phyloP scores from a whole-genome alignment of 352 stramenopile species.

The Phytophthora tentaculata region DNA sequence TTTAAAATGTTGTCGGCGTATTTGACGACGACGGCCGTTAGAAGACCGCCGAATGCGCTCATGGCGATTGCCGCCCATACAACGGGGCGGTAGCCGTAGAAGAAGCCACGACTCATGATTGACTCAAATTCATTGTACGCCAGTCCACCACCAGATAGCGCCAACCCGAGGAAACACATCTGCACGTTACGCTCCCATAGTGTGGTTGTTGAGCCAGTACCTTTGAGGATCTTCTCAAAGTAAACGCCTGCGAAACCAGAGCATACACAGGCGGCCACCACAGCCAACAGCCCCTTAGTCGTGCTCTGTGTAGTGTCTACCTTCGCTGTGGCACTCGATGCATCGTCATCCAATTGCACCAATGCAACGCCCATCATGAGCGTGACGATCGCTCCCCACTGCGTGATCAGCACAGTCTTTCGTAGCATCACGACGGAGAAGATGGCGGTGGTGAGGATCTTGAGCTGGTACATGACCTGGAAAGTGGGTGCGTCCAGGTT shows the following conservation, averaged over 20 bases:
- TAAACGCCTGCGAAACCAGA: conserved; percentile 88
- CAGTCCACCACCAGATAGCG: conserved; percentile 63
- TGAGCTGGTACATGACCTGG: conserved; percentile 89
- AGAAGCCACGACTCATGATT: conserved; percentile 65
- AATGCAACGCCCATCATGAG: conserved; percentile 85
- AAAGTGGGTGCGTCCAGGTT: conserved; percentile 85
- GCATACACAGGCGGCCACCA: conserved; percentile 76
- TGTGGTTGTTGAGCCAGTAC: conserved; percentile 55
- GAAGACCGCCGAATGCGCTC: conserved; percentile 74
- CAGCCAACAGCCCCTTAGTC: conserved; percentile 68
- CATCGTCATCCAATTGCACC: conserved; percentile 70
- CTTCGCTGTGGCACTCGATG: conserved; percentile 18
- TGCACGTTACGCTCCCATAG: conserved; percentile 88
- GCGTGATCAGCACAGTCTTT: conserved; percentile 70
- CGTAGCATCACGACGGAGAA: conserved; percentile 86
- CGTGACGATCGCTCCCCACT: conserved; percentile 81
- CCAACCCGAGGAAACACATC: conserved; percentile 78
- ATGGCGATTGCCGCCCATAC: conserved; percentile 76
- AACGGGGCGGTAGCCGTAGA: conserved; percentile 83
- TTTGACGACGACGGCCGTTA: conserved; percentile 87
- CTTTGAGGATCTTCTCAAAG: conserved; percentile 90
- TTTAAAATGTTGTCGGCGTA: conserved; percentile 91
- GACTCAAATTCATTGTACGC: conserved; percentile 69
- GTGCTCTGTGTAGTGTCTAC: conserved; percentile 54
- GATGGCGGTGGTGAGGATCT: conserved; percentile 87